phyloP scores from a whole-genome alignment of 2,329 filamentous ascomycete species.

The Alternaria gaisen region DNA sequence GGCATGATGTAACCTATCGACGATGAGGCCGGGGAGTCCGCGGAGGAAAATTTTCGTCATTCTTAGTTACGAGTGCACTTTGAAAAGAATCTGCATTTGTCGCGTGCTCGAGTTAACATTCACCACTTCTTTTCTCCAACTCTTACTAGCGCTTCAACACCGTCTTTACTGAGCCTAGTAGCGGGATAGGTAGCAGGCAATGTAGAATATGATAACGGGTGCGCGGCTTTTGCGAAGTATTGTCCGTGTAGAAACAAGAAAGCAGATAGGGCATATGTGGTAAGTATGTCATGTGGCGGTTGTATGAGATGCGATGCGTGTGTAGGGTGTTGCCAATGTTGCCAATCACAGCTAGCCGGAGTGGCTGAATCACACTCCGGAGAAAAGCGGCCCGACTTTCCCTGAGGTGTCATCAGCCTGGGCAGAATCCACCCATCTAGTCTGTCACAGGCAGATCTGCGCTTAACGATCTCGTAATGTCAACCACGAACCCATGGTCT shows the following conservation, averaged over 20 bases:
- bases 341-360: background rate
- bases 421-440: conserved; percentile 8
- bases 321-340: background rate
- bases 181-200: too few species aligned
- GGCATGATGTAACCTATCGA: background rate
- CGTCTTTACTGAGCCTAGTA: too few species aligned
- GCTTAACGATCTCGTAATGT: conserved; percentile 35
- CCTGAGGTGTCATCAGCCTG: conserved; percentile 17
- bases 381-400: conserved; percentile 31
- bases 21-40: background rate
- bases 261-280: background rate
- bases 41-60: background rate
- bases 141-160: too few species aligned
- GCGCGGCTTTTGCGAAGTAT: too few species aligned
- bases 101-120: too few species aligned
- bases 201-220: too few species aligned
- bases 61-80: too few species aligned
- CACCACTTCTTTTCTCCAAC: too few species aligned
- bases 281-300: background rate
- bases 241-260: background rate
- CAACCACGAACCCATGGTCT: conserved; percentile 24
- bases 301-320: background rate
- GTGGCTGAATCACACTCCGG: conserved; percentile 16
- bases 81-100: too few species aligned
- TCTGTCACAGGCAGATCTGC: conserved; percentile 35